Evolutionary conservation across 2,329 filamentous ascomycete species (phyloP).

Genomic region (Fusarium sp.): DNA sequence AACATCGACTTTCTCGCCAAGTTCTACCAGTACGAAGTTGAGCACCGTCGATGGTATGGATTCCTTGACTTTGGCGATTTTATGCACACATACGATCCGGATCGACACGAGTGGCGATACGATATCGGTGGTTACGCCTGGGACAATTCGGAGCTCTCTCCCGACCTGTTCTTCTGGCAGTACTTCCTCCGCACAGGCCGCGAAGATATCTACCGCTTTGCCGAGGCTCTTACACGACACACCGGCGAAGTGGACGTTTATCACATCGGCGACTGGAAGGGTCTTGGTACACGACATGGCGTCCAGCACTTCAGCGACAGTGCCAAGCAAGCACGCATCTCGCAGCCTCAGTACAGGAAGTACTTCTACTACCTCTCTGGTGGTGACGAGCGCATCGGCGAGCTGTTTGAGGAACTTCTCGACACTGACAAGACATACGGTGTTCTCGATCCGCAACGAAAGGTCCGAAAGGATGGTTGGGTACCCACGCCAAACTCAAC

Average conservation of each 20-base stretch:
- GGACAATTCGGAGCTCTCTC: conserved; percentile 73
- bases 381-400: conserved; percentile 67
- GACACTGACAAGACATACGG: conserved; percentile 65
- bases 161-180: conserved; percentile 71
- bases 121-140: conserved; percentile 73
- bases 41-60: conserved; percentile 70
- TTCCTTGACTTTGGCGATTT: conserved; percentile 72
- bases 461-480: conserved; percentile 66
- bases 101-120: conserved; percentile 71
- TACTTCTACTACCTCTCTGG: conserved; percentile 67
- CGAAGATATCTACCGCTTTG: conserved; percentile 67
- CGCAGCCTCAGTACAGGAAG: conserved; percentile 65
- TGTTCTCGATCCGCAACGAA: conserved; percentile 66
- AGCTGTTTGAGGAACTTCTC: conserved; percentile 62
- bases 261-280: conserved; percentile 67
- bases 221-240: conserved; percentile 68
- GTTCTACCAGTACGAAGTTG: conserved; percentile 66
- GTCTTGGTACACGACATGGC: conserved; percentile 70
- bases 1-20: conserved; percentile 67
- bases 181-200: conserved; percentile 70
- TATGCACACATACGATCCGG: conserved; percentile 70
- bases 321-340: conserved; percentile 71
- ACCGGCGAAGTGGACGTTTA: conserved; percentile 72
- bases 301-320: conserved; percentile 72
- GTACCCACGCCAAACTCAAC: conserved; percentile 55